Evolutionary conservation across 108 stramenopile species (phyloP).

Genomic region (Cylindrotheca fusiformis): DNA sequence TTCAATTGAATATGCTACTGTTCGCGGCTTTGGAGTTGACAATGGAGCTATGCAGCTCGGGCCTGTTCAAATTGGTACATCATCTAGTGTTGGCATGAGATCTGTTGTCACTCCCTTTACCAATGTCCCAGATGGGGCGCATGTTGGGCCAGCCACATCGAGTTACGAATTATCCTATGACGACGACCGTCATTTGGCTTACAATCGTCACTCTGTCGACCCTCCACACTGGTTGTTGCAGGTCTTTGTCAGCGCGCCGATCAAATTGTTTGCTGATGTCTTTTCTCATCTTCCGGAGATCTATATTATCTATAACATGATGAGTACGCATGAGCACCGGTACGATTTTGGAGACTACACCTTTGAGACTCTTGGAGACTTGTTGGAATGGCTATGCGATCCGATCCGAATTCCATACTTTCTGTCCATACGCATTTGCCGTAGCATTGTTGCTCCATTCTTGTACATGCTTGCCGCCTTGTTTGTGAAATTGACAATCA

Average conservation of each 20-base stretch:
- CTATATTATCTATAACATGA: conserved; percentile 33
- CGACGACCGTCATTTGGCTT: conserved; percentile 16
- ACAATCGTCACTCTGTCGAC: conserved; percentile 40
- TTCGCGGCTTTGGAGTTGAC: conserved; percentile 61
- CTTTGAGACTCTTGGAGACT: conserved; percentile 36
- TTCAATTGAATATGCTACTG: conserved; percentile 43
- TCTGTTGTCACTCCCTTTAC: conserved; percentile 65
- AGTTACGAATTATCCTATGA: conserved; percentile 41
- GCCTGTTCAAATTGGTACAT: conserved; percentile 41
- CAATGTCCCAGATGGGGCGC: conserved; percentile 26
- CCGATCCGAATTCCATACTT: conserved; percentile 52
- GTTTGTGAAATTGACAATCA: conserved; percentile 48
- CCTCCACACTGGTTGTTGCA: conserved; percentile 26
- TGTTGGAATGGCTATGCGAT: conserved; percentile 60
- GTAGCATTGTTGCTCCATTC: conserved; percentile 34
- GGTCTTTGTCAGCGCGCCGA: conserved; percentile 28
- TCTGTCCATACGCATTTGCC: conserved; percentile 41
- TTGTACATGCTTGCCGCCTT: conserved; percentile 51
- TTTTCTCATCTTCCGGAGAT: conserved; percentile 47
- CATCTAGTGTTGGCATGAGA: conserved; percentile 44
- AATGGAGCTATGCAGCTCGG: conserved; percentile 57
- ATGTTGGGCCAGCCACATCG: conserved; percentile 49
- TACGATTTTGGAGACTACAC: conserved; percentile 13
- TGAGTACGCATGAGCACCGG: conserved; percentile 12
- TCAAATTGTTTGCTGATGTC: conserved; percentile 33